Percentiles rank a stretch among this genome's conserved stretches.
These are phyloP conservation scores for Diaporthe velutina DNA, from an alignment of 2,329 filamentous ascomycete genomes.

Conservation along the genomic window DNA sequence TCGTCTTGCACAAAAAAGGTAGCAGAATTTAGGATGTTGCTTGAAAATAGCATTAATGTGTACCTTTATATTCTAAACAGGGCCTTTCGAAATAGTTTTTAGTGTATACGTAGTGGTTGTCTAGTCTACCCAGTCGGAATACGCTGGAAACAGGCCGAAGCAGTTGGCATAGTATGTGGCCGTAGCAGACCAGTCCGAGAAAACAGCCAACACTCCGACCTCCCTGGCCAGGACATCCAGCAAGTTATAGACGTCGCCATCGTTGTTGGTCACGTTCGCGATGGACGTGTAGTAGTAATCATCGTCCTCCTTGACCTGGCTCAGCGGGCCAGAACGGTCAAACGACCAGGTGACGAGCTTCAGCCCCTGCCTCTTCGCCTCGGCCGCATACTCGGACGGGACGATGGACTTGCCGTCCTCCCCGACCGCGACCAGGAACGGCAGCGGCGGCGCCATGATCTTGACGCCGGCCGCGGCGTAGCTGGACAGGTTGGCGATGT, in stretches of 20 bases:
- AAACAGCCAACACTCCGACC: conserved; percentile 72
- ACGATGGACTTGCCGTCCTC: conserved; percentile 65
- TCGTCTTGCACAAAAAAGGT: no score
- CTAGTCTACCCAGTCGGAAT: conserved; percentile 31
- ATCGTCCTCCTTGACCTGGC: conserved; percentile 39
- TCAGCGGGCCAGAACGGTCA: conserved; percentile 74
- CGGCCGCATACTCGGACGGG: conserved; percentile 72
- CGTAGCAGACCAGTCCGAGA: conserved; percentile 78
- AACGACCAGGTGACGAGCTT: conserved; percentile 78
- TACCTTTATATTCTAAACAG: no score
- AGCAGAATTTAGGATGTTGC: no score
- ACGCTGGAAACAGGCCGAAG: conserved; percentile 57
- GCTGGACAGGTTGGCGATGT: conserved; percentile 67
- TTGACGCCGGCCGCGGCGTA: conserved; percentile 70
- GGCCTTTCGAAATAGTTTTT: no score
- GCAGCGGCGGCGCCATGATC: conserved; percentile 73
- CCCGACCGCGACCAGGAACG: conserved; percentile 68
- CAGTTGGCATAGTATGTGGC: conserved; percentile 81
- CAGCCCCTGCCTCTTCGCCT: conserved; percentile 71
- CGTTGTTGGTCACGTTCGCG: conserved; percentile 66
- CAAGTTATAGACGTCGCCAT: conserved; percentile 77
- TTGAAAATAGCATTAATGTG: no score
- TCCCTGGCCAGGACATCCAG: conserved; percentile 73
- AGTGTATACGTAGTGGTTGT: no score
- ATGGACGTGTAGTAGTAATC: conserved; percentile 71